Base-by-base conservation (phyloP, 805 yeast genomes). In the Yamadazyma laniorum region DNA sequence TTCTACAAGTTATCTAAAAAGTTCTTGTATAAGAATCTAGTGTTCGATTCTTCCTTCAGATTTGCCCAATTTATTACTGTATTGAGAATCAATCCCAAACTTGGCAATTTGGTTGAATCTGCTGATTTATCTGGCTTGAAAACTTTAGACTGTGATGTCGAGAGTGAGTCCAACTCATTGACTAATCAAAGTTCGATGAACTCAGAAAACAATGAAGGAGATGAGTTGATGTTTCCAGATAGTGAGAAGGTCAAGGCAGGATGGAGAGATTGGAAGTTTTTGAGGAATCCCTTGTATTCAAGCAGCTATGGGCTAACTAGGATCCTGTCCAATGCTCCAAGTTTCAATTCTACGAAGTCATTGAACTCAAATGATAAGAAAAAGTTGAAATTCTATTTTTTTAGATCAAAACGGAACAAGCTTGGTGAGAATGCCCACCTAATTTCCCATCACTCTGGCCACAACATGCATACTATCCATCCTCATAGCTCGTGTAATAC, bases 221-320 rank as follows among this genome's bases (percentile, higher is more conserved):
- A 37, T 22, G 41, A 29, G 30, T 13, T 35, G 17, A 14, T 27
- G 27, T 17, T 30, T 17, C 39, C 14, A 16, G 48, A 41, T 14
- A 29, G 38, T 12, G 45, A 43, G 9, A 57, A 59, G 29, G 74
- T 80, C 2, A 60, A 75, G 35, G 95, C 95, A 0, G 83, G 91
- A 7, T 88, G 96, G 96, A 72, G 96, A 55, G 96, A 88, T 57
- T 88, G 95, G 95, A 83, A 86, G 52, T 82, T 74, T 51, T 73
- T 86, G 44, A 75, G 74, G 35, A 89, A 83, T 58, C 86, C 91
- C 1, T 56, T 85, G 25, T 82, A 82, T 52, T 53, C 68, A 1
- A 39, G 49, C 6, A 41, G 35, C 13, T 45, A 52, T 19, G 45
- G 52, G 5, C 46, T 47, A 27, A 45, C 52, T 4, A 40, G 33